phyloP scores from a whole-genome alignment of 768 basidiomycete genomes.

The Kwoniella dejecticola region DNA sequence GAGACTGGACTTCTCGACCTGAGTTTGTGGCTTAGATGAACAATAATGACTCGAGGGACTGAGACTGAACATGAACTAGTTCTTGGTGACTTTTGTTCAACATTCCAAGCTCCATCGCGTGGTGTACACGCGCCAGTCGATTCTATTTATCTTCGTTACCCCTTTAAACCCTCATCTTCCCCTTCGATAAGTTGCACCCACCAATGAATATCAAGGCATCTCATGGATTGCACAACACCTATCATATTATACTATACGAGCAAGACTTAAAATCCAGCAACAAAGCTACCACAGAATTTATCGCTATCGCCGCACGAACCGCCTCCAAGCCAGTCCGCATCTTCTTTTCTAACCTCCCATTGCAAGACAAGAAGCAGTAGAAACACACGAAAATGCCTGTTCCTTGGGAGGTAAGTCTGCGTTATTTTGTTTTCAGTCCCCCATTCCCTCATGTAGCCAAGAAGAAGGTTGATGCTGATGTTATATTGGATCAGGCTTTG shows the following conservation, averaged over 20 bases:
- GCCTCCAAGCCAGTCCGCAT: neutral
- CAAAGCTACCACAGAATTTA: too few relatives aligned
- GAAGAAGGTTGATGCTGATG: too few relatives aligned
- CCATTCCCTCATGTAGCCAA: too few relatives aligned
- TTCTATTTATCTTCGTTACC: neutral
- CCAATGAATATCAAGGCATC: constrained; percentile 16
- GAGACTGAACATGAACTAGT: neutral
- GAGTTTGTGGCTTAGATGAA: too few relatives aligned
- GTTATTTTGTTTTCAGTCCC: too few relatives aligned
- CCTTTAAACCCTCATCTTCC: neutral
- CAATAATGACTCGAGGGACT: too few relatives aligned
- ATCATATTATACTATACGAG: too few relatives aligned
- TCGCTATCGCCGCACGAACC: neutral
- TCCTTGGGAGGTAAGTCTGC: constrained; percentile 69
- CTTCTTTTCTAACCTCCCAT: too few relatives aligned
- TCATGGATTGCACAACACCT: neutral
- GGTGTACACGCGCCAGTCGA: neutral
- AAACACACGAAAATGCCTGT: constrained; percentile 69
- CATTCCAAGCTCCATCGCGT: neutral
- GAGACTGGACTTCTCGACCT: too few relatives aligned
- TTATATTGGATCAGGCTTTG: constrained; percentile 64
- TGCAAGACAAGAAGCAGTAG: too few relatives aligned
- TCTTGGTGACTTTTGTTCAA: too few relatives aligned
- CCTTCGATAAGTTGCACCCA: neutral
- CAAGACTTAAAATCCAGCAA: neutral